phyloP scores from a whole-genome alignment of 768 basidiomycete genomes.

The Podaxis sp. region DNA sequence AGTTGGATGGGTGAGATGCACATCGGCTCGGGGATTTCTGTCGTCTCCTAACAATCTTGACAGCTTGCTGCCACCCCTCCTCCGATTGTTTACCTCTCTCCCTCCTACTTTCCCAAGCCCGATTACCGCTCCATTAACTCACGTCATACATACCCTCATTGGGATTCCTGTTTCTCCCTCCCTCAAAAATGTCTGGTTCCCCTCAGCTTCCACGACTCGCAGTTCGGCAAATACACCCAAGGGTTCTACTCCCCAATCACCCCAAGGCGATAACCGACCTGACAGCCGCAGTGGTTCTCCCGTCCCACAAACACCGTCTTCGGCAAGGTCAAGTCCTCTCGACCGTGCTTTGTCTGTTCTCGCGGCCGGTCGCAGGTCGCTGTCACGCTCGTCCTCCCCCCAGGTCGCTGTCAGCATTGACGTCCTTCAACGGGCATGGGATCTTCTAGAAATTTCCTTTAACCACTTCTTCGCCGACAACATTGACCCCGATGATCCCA shows the following conservation, averaged over 20 bases:
- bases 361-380: slow-evolving; percentile 48
- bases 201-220: slow-evolving; percentile 34
- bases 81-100: slow-evolving; percentile 68
- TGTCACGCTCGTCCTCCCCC: slow-evolving; percentile 50
- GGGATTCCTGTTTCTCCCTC: slow-evolving; percentile 66
- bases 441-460: slow-evolving; percentile 62
- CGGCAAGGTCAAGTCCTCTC: slow-evolving; percentile 44
- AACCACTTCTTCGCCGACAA: slow-evolving; percentile 66
- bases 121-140: slow-evolving; percentile 71
- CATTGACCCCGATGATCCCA: slow-evolving; percentile 61
- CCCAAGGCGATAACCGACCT: slow-evolving; percentile 31
- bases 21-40: background rate
- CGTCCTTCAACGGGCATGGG: slow-evolving; percentile 62
- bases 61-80: slow-evolving; percentile 70
- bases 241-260: slow-evolving; percentile 31
- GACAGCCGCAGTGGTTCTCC: slow-evolving; percentile 43
- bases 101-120: slow-evolving; percentile 63
- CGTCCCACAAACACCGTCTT: slow-evolving; percentile 28
- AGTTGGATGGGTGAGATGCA: slow-evolving; percentile 63
- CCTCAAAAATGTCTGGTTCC: slow-evolving; percentile 65
- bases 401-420: slow-evolving; percentile 36
- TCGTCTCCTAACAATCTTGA: background rate
- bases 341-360: slow-evolving; percentile 61
- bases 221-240: slow-evolving; percentile 38
- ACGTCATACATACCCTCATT: slow-evolving; percentile 81